Conservation (phyloP, 2,329 filamentous ascomycete species). For the Claviceps cyperi region DNA sequence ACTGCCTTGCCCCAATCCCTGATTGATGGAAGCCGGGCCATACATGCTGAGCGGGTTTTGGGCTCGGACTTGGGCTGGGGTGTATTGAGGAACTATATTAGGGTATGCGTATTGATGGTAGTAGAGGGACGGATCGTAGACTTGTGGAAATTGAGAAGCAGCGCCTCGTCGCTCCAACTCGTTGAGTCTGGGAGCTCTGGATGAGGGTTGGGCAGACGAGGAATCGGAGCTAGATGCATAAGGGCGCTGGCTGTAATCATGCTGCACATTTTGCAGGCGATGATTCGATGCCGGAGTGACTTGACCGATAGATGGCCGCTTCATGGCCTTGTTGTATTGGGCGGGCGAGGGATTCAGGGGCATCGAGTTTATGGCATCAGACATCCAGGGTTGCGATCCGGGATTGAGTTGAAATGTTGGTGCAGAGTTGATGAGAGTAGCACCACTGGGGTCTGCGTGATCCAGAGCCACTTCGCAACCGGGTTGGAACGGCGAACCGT, state of each 20-base stretch:
- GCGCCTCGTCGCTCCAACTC: conserved; percentile 25
- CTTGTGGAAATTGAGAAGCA: conserved; percentile 17
- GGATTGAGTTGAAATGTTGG: conserved; percentile 33
- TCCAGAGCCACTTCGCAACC: conserved; percentile 21
- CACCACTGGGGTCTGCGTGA: conserved; percentile 10
- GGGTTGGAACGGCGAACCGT: conserved; percentile 23
- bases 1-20: no score
- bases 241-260: conserved; percentile 12
- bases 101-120: conserved; percentile 15
- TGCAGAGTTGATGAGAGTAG: conserved; percentile 16
- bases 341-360: conserved; percentile 15
- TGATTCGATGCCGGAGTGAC: conserved; percentile 19
- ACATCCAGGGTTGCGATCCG: conserved; percentile 30
- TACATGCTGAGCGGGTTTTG: conserved; percentile 13
- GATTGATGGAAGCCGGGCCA: background rate
- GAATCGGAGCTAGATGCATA: conserved; percentile 19
- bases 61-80: conserved; percentile 14
- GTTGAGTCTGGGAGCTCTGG: conserved; percentile 19
- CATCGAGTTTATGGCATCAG: conserved; percentile 14
- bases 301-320: conserved; percentile 26
- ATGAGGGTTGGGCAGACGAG: conserved; percentile 23
- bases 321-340: conserved; percentile 14
- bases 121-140: conserved; percentile 19
- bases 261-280: conserved; percentile 17
- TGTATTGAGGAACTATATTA: conserved; percentile 21